Evolutionary conservation across 768 basidiomycete species (phyloP).

Genomic region (Boletellus sp.): DNA sequence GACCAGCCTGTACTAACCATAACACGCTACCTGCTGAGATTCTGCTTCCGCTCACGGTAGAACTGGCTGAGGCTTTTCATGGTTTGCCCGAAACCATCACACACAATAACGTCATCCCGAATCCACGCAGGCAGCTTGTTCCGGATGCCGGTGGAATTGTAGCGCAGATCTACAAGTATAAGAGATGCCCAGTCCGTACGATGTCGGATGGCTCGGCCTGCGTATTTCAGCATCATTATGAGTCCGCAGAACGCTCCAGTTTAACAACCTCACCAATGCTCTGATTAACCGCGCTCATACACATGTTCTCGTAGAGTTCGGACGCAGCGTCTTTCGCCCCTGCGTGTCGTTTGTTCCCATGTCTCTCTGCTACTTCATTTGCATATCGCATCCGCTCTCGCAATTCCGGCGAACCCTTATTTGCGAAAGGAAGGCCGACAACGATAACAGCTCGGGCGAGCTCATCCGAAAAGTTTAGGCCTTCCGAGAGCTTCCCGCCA

Average conservation of each 20-base stretch:
- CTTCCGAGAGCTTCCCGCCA: conserved; percentile 96
- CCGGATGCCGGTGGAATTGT: conserved; percentile 62
- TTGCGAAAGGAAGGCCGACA: conserved; percentile 91
- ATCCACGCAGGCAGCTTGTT: conserved; percentile 93
- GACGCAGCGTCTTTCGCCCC: conserved; percentile 64
- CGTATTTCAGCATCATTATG: not conserved
- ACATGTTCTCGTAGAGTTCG: conserved; percentile 88
- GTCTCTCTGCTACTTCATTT: conserved; percentile 51
- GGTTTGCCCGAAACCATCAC: conserved; percentile 67
- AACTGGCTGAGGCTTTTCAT: conserved; percentile 67
- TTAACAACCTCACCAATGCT: conserved; percentile 73
- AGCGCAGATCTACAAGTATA: conserved; percentile 82
- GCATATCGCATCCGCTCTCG: conserved; percentile 91
- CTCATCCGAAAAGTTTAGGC: conserved; percentile 72
- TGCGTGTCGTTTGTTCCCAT: conserved; percentile 29
- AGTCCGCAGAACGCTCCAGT: not conserved
- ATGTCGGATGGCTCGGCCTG: conserved; percentile 92
- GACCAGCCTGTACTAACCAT: not conserved
- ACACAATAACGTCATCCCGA: conserved; percentile 51
- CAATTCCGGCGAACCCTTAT: conserved; percentile 85
- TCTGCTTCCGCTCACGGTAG: conserved; percentile 53
- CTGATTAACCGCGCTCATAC: conserved; percentile 95
- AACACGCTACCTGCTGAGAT: conserved; percentile 3
- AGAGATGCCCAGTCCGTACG: conserved; percentile 88
- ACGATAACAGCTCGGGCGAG: conserved; percentile 84